A percentile compares a stretch with the other conserved stretches of the same genome.
Conservation (phyloP, 306 rosid species). For the Crotalaria pallida region DNA sequence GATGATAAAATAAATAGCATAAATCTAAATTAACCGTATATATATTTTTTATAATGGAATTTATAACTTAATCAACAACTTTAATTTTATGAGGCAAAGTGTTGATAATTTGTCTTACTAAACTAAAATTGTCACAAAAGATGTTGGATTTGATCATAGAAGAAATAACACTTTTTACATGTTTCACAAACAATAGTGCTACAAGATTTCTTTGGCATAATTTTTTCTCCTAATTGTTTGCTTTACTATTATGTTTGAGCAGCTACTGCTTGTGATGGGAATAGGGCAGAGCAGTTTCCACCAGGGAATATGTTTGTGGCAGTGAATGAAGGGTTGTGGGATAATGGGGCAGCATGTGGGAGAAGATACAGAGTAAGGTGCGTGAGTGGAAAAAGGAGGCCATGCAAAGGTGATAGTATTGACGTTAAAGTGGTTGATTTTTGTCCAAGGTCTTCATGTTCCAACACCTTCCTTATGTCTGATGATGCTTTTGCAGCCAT, state of each 20-base stretch:
- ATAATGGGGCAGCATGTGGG: constrained; percentile 75
- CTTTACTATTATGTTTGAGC: neutral
- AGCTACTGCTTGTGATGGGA: constrained; percentile 59
- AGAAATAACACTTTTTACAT: no score
- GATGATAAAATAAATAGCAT: no score
- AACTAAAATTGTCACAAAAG: no score
- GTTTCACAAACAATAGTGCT: no score
- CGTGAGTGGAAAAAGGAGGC: constrained; percentile 49
- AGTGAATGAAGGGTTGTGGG: constrained; percentile 72
- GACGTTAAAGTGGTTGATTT: constrained; percentile 64
- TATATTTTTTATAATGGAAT: no score
- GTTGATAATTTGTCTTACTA: no score
- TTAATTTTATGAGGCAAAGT: no score
- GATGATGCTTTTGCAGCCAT: constrained; percentile 45
- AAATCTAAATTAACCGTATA: no score
- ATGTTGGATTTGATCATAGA: no score
- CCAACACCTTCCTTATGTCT: constrained; percentile 47
- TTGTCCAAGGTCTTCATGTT: constrained; percentile 40
- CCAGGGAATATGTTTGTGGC: constrained; percentile 44
- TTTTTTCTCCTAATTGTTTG: neutral
- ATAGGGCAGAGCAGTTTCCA: constrained; percentile 39
- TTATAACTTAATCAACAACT: no score
- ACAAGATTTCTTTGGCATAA: no score
- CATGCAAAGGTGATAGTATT: constrained; percentile 56
- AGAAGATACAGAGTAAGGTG: constrained; percentile 64